A percentile compares a stretch with the other conserved stretches of the same genome.
Conservation (phyloP, 257 asterid genomes). For the Cordia subcordata region DNA sequence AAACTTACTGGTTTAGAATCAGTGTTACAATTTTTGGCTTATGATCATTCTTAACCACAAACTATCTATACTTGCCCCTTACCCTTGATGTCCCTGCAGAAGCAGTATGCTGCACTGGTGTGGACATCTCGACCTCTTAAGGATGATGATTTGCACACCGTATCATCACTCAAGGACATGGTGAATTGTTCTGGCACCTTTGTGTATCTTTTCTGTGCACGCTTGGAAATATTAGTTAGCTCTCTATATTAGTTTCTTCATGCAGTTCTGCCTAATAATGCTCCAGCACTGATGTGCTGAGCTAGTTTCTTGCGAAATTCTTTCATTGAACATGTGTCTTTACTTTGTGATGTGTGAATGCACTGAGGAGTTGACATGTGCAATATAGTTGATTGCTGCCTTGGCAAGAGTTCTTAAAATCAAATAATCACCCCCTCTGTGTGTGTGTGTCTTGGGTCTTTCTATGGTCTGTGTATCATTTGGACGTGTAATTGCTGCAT, state of each 20-base stretch:
- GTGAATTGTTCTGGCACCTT: slow-evolving; percentile 24
- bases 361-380: too few species aligned
- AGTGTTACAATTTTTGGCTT: slow-evolving; percentile 1
- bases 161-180: slow-evolving; percentile 57
- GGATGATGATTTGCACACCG: slow-evolving; percentile 41
- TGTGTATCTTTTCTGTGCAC: background rate
- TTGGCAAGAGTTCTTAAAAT: too few species aligned
- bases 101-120: slow-evolving; percentile 86
- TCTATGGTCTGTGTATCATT: too few species aligned
- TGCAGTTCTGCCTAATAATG: too few species aligned
- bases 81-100: slow-evolving; percentile 39
- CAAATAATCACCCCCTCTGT: too few species aligned
- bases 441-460: too few species aligned
- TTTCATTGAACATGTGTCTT: too few species aligned
- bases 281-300: too few species aligned
- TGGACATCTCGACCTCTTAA: slow-evolving; percentile 78
- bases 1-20: slow-evolving; percentile 10
- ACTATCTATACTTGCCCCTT: slow-evolving; percentile 4
- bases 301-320: too few species aligned
- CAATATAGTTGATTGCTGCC: too few species aligned
- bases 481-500: too few species aligned
- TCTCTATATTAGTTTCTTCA: background rate
- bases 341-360: too few species aligned
- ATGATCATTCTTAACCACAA: slow-evolving; percentile 11
- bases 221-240: background rate